Conservation (phyloP, 148 eudicot genomes). For the Beta vulgaris region DNA sequence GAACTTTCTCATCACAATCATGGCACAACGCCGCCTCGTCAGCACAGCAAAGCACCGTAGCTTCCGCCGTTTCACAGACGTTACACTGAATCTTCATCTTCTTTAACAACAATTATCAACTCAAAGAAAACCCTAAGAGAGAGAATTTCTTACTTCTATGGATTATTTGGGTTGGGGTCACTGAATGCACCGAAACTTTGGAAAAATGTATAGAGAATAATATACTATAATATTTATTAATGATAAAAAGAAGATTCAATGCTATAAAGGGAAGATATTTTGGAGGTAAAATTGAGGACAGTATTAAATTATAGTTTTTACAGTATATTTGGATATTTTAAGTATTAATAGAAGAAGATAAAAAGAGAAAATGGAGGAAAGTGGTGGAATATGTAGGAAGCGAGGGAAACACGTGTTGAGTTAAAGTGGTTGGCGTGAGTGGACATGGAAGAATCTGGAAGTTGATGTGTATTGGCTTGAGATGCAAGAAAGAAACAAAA, state of each 20-base stretch:
- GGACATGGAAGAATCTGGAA: too few relatives aligned
- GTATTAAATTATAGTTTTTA: too few relatives aligned
- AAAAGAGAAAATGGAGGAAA: neutral
- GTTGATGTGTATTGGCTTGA: too few relatives aligned
- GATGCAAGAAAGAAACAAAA: too few relatives aligned
- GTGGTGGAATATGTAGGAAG: slow-evolving; percentile 1
- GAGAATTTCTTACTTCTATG: neutral
- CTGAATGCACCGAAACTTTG: slow-evolving; percentile 14
- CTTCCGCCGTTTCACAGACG: slow-evolving; percentile 88
- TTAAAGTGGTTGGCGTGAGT: slow-evolving; percentile 12
- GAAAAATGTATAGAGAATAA: neutral
- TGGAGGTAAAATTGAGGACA: slow-evolving; percentile 14
- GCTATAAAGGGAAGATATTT: neutral
- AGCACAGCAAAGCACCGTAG: slow-evolving; percentile 68
- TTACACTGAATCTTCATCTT: slow-evolving; percentile 94
- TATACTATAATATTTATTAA: too few relatives aligned
- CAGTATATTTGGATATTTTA: too few relatives aligned
- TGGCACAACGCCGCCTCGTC: slow-evolving; percentile 34
- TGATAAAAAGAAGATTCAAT: too few relatives aligned
- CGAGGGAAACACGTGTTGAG: slow-evolving; percentile 5
- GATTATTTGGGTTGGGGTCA: neutral
- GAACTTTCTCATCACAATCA: slow-evolving; percentile 73
- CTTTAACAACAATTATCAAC: neutral
- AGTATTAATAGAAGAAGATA: neutral
- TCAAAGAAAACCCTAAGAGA: slow-evolving; percentile 3